A percentile compares a stretch with the other conserved stretches of the same genome.
phyloP scores from a whole-genome alignment of 1,139 yeast genomes.

The Blastobotrys serpentis region DNA sequence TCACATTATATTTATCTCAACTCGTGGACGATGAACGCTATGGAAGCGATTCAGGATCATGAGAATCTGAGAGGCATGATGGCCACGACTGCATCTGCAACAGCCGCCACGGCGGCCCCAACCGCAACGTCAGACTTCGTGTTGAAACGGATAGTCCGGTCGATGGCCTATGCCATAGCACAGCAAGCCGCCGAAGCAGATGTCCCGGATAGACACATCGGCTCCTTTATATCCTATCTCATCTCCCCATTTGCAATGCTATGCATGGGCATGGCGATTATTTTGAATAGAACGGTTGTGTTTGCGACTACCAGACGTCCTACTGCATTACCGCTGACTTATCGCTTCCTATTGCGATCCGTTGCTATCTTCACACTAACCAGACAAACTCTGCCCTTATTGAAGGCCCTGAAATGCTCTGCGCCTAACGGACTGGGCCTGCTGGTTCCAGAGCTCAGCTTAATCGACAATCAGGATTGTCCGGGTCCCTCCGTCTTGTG shows the following conservation, averaged over 20 bases:
- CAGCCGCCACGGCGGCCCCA: conserved; percentile 4
- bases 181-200: conserved; percentile 30
- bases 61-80: conserved; percentile 11
- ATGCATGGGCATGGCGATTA: conserved; percentile 63
- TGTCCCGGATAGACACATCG: conserved; percentile 29
- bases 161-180: conserved; percentile 26
- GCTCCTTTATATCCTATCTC: conserved; percentile 37
- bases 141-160: conserved; percentile 22
- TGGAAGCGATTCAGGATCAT: conserved; percentile 17
- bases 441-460: conserved; percentile 22
- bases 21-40: conserved; percentile 18
- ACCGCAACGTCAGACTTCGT: conserved; percentile 20
- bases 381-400: conserved; percentile 40
- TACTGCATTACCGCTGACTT: conserved; percentile 34
- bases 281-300: conserved; percentile 62
- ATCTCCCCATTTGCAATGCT: conserved; percentile 51
- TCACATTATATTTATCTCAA: no score
- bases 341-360: conserved; percentile 40
- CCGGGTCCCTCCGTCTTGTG: conserved; percentile 52
- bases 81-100: conserved; percentile 1
- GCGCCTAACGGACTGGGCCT: conserved; percentile 20
- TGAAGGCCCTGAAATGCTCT: conserved; percentile 43
- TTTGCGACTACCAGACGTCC: conserved; percentile 60
- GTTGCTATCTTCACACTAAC: conserved; percentile 42
- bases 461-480: conserved; percentile 27